phyloP scores from a whole-genome alignment of 2,329 filamentous ascomycete genomes.

The Leptoxyphium fumago region DNA sequence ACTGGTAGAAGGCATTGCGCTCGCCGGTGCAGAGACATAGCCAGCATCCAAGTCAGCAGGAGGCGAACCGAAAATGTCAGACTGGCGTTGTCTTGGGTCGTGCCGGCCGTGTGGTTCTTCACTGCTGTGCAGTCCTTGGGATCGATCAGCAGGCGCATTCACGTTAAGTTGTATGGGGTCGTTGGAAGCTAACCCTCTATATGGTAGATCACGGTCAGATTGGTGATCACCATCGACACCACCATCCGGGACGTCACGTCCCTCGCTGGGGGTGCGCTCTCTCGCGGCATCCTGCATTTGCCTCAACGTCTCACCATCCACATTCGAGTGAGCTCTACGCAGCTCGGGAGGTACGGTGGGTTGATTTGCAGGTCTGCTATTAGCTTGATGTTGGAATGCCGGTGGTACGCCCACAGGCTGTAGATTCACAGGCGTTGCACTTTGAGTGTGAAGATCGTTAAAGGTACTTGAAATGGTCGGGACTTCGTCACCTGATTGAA shows the following conservation, averaged over 20 bases:
- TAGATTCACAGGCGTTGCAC: constrained; percentile 16
- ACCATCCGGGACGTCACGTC: constrained; percentile 4
- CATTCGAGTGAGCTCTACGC: constrained; percentile 65
- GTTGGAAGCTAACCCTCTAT: constrained; percentile 21
- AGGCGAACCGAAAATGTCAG: constrained; percentile 33
- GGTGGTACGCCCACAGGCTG: constrained; percentile 68
- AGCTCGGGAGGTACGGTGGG: constrained; percentile 65
- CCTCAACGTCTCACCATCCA: constrained; percentile 67
- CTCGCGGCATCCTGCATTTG: constrained; percentile 57
- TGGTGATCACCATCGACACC: constrained; percentile 18
- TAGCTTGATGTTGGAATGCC: constrained; percentile 60
- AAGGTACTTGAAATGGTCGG: constrained; percentile 28
- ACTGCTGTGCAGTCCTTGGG: constrained; percentile 9
- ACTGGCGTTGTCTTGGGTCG: constrained; percentile 20
- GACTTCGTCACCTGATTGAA: constrained; percentile 44
- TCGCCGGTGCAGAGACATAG: constrained; percentile 12
- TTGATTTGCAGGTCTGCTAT: constrained; percentile 51
- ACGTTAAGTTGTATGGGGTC: constrained; percentile 15
- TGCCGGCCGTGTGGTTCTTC: constrained; percentile 4
- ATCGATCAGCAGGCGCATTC: constrained; percentile 23
- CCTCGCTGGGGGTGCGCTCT: not conserved
- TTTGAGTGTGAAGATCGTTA: constrained; percentile 32
- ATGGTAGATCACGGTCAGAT: constrained; percentile 10
- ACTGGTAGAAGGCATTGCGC: too few species aligned
- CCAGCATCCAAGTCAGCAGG: constrained; percentile 22